Conservation (phyloP, 192 early-diverging fungal species). For the Umbelopsis sp. region DNA sequence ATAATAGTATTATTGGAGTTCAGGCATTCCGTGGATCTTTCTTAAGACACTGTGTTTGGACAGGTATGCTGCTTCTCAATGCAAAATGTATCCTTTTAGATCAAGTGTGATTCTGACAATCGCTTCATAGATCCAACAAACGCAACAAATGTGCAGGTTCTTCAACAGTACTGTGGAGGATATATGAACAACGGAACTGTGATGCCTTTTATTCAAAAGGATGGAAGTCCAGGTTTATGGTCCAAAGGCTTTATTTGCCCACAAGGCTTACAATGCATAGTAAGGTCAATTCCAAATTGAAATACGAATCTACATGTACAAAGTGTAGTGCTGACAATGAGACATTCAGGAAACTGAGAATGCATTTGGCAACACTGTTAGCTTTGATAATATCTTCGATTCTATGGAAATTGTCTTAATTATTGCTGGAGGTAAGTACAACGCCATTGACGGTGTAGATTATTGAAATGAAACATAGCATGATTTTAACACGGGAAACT, state of each 20-base stretch:
- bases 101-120: no score
- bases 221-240: slow-evolving; percentile 11
- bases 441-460: not conserved
- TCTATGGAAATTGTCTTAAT: slow-evolving; percentile 59
- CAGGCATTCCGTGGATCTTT: slow-evolving; percentile 64
- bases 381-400: slow-evolving; percentile 56
- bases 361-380: slow-evolving; percentile 42
- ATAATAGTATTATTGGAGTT: slow-evolving; percentile 55
- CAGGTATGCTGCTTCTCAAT: slow-evolving; percentile 16
- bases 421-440: slow-evolving; percentile 48
- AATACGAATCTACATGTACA: not conserved
- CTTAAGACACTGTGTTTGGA: slow-evolving; percentile 52
- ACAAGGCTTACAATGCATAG: slow-evolving; percentile 44
- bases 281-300: slow-evolving; percentile 6
- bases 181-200: slow-evolving; percentile 4
- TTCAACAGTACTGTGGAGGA: slow-evolving; percentile 45
- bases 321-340: not conserved
- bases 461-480: not conserved
- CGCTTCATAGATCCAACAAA: slow-evolving; percentile 34
- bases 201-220: slow-evolving; percentile 10
- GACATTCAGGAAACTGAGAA: slow-evolving; percentile 39
- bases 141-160: slow-evolving; percentile 8
- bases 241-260: slow-evolving; percentile 59
- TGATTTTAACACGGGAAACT: not conserved
- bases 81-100: not conserved